phyloP scores from a whole-genome alignment of 2,329 filamentous ascomycete genomes.

The Xylaria sp. region DNA sequence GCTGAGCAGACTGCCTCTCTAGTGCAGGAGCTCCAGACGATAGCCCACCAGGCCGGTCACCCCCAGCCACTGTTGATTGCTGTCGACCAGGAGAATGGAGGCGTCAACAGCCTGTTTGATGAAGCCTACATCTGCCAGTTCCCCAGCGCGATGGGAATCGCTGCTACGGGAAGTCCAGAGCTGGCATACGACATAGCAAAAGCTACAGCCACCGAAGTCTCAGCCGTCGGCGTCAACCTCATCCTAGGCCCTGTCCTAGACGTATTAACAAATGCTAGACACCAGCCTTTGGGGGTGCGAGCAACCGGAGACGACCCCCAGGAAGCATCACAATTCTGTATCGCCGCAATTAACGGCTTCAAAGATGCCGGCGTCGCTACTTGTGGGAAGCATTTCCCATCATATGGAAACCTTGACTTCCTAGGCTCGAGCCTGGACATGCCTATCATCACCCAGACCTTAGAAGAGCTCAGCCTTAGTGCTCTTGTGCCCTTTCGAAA shows the following conservation, averaged over 20 bases:
- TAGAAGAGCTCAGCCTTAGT: constrained; percentile 90
- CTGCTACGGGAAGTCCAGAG: constrained; percentile 84
- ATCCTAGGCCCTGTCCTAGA: constrained; percentile 93
- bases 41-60: constrained; percentile 88
- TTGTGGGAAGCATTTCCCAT: constrained; percentile 95
- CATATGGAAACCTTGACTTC: constrained; percentile 93
- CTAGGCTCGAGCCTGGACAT: constrained; percentile 89
- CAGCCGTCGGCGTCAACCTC: constrained; percentile 92
- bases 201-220: constrained; percentile 89
- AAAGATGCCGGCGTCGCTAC: constrained; percentile 87
- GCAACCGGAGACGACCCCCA: constrained; percentile 92
- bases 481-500: constrained; percentile 91
- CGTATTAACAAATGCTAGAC: constrained; percentile 88
- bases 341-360: constrained; percentile 89
- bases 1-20: constrained; percentile 87
- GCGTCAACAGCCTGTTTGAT: constrained; percentile 95
- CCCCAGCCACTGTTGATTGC: constrained; percentile 87
- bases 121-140: constrained; percentile 96
- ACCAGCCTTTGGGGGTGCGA: constrained; percentile 86
- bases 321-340: constrained; percentile 89
- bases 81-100: constrained; percentile 96
- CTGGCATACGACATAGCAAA: constrained; percentile 89
- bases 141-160: constrained; percentile 93
- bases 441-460: constrained; percentile 90
- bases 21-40: constrained; percentile 88